Evolutionary conservation across 2,329 filamentous ascomycete species (phyloP).

Genomic region (Sporothrix phasma): DNA sequence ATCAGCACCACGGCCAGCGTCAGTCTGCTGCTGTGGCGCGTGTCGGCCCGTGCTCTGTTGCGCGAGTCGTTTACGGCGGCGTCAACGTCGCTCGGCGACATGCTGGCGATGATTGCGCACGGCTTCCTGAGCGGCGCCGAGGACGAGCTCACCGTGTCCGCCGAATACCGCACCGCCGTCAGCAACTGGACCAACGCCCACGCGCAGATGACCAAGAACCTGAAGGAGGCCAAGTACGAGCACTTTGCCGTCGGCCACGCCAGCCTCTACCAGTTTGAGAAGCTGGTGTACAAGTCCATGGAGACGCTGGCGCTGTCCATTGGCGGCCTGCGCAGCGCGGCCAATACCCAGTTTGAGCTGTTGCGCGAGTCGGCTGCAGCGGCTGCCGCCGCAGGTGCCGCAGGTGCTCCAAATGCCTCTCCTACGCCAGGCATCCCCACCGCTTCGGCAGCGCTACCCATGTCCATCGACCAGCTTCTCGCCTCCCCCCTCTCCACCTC

Average conservation of each 20-base stretch:
- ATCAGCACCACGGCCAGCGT: constrained; percentile 61
- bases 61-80: constrained; percentile 63
- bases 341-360: constrained; percentile 78
- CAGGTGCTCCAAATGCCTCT: not conserved
- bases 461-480: not conserved
- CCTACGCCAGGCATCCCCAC: not conserved
- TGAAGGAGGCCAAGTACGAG: constrained; percentile 81
- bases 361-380: constrained; percentile 49
- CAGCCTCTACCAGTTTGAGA: constrained; percentile 66
- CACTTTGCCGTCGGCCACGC: constrained; percentile 76
- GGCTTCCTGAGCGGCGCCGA: constrained; percentile 79
- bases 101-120: constrained; percentile 70
- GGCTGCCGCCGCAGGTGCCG: not conserved
- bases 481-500: constrained; percentile 24
- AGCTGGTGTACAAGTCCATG: constrained; percentile 70
- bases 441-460: not conserved
- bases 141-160: constrained; percentile 55
- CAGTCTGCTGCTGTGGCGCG: constrained; percentile 68
- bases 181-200: constrained; percentile 58
- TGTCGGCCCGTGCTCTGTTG: constrained; percentile 64
- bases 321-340: constrained; percentile 80
- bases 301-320: constrained; percentile 80
- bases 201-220: constrained; percentile 60
- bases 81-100: constrained; percentile 67
- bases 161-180: constrained; percentile 53